Base-by-base conservation (phyloP, 805 yeast species). In the Candida berthetii region DNA sequence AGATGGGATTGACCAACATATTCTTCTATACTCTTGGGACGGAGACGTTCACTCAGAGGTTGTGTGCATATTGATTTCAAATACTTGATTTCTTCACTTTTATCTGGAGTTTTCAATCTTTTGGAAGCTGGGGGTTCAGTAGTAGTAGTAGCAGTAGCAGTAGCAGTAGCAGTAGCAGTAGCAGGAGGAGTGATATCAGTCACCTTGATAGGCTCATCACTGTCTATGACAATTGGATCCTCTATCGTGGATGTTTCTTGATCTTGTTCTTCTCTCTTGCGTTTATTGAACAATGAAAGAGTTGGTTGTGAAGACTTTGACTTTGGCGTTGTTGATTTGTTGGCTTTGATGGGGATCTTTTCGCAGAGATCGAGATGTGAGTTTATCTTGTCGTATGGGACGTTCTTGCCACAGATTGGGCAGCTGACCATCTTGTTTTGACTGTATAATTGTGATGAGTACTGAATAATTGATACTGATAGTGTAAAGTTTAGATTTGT, bases 1-100 rank as follows among this genome's bases (percentile, higher is more conserved):
- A 93, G 62, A 61, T 90, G 95, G 13, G 69, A 65, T 61, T 93
- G 99, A 0, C 99, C 99, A 19, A 91, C 72, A 54, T 81, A 89
- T 3, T 83, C 86, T 3, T 71, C 69, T 22, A 93, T 61, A 0
- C 68, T 61, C 10, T 62, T 64, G 0, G 99, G 99, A n/a, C 98
- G 69, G n/a, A 88, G 69, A 39, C 79, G 69, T 55, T 88, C 96
- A 2, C 95, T 83, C 17, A 90, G 62, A 1, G 96, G 74, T 32
- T 60, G 29, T 27, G 44, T 39, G 1, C 42, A 5, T 31, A 48
- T 48, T 22, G 42, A 14, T 10, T 38, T 40, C 37, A 57, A 27
- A 42, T 51, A 24, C 31, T 41, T 38, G 15, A 48, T 44, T 35
- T 51, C 57, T 15, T 42, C 50, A 20, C 36, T 43, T 33, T 39